Percentiles rank a stretch among this genome's conserved stretches.
These are phyloP conservation scores for Monosporascus sp. DNA, from an alignment of 2,329 filamentous ascomycete species.

Conservation along the genomic window DNA sequence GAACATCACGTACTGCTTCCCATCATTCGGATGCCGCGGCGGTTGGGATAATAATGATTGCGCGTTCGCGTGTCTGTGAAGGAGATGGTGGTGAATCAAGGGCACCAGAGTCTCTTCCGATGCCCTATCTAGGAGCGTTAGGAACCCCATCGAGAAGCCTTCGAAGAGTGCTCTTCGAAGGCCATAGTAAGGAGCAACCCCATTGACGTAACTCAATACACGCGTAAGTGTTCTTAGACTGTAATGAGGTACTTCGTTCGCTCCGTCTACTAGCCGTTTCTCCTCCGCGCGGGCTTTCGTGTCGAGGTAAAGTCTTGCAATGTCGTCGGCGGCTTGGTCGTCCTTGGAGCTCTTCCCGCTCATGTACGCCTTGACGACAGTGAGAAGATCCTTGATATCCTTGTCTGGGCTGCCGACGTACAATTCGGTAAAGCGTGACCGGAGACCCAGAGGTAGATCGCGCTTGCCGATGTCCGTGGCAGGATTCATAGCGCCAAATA, in stretches of 20 bases:
- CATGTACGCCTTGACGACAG: slow-evolving; percentile 84
- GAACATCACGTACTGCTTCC: slow-evolving; percentile 73
- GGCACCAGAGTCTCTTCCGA: slow-evolving; percentile 77
- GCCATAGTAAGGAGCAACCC: slow-evolving; percentile 78
- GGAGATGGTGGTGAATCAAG: slow-evolving; percentile 73
- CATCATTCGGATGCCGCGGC: slow-evolving; percentile 71
- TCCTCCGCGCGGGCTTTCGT: slow-evolving; percentile 76
- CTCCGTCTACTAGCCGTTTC: slow-evolving; percentile 86
- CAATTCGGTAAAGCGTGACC: slow-evolving; percentile 91
- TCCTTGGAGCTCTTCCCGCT: slow-evolving; percentile 66
- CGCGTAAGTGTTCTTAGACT: slow-evolving; percentile 91
- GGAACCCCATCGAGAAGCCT: slow-evolving; percentile 96
- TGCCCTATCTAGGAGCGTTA: slow-evolving; percentile 77
- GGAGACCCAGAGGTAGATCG: slow-evolving; percentile 80
- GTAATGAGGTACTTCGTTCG: slow-evolving; percentile 94
- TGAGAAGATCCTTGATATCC: slow-evolving; percentile 78
- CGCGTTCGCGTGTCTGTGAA: slow-evolving; percentile 63
- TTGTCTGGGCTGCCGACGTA: slow-evolving; percentile 89
- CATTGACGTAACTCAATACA: slow-evolving; percentile 79
- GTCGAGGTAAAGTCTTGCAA: slow-evolving; percentile 81
- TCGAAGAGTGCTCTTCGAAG: slow-evolving; percentile 83
- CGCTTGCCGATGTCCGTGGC: slow-evolving; percentile 96
- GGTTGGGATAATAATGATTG: slow-evolving; percentile 72
- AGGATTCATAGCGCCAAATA: slow-evolving; percentile 99
- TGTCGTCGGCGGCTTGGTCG: slow-evolving; percentile 69